These are phyloP conservation scores for Phialemonium atrogriseum DNA, from an alignment of 2,329 filamentous ascomycete species.

Conservation along the genomic window DNA sequence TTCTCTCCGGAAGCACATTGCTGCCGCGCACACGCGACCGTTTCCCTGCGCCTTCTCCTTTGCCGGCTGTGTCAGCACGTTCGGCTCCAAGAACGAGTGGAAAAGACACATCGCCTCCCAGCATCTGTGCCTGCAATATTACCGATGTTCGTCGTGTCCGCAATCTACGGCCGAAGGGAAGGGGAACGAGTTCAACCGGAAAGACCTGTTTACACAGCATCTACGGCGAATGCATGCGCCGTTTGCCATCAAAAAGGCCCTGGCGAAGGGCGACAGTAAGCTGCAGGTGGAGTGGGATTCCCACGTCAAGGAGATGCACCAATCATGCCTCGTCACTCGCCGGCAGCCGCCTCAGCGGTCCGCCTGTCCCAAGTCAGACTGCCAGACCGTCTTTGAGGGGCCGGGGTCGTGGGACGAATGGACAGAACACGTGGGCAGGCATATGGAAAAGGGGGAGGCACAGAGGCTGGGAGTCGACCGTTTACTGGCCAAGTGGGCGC, in stretches of 20 bases:
- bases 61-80: conserved; percentile 75
- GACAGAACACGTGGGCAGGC: conserved; percentile 85
- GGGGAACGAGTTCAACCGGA: conserved; percentile 77
- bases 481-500: conserved; percentile 51
- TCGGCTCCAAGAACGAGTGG: conserved; percentile 95
- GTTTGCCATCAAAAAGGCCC: conserved; percentile 50
- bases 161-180: conserved; percentile 45
- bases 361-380: conserved; percentile 64
- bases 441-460: conserved; percentile 70
- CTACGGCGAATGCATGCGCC: conserved; percentile 87
- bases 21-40: conserved; percentile 59
- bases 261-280: conserved; percentile 49
- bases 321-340: conserved; percentile 63
- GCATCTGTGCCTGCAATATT: conserved; percentile 65
- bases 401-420: conserved; percentile 76
- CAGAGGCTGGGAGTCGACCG: conserved; percentile 47
- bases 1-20: conserved; percentile 57
- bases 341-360: conserved; percentile 64
- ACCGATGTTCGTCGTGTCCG: conserved; percentile 55
- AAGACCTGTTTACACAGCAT: conserved; percentile 93
- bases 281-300: conserved; percentile 55
- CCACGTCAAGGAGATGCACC: conserved; percentile 62
- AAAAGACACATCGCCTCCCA: conserved; percentile 90
- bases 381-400: conserved; percentile 62
- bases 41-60: conserved; percentile 82